Base-by-base conservation (phyloP, 2,329 filamentous ascomycete species). In the Pseudogymnoascus sp. region DNA sequence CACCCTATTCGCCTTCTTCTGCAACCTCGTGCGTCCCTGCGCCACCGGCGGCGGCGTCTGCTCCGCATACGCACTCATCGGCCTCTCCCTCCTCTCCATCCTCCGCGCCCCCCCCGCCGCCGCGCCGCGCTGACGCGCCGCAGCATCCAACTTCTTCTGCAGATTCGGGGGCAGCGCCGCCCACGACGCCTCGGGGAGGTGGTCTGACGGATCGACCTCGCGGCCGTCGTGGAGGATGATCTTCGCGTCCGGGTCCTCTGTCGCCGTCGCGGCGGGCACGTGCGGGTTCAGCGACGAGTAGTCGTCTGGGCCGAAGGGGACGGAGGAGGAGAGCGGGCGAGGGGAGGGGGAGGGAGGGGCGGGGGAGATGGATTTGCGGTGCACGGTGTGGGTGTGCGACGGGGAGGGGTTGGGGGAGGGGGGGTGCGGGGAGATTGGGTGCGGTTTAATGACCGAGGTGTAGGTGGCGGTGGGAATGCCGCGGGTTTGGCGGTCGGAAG, bases 131-230 rank as follows among this genome's bases (percentile, higher is more conserved):
- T 77, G 72, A 66, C 65, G 75, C 75, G 71, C 69, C 31, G 87
- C 90, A 0, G 89, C 88, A 11, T 56, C 50, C 2, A 29, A 14
- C 13, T 56, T 56, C 50, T 56, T 56, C 24, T 56, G 50, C 24
- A 56, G 16, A 19, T 56, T 56, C 24, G 50, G 50, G 13, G 50
- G 50, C 2, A 73, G 66, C 16, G 72, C 71, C 4, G 71, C 72
- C 64, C 72, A 73, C 61, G 72, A 72, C 2, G 70, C 71, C 72
- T 91, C 83, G 0, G 90, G 90, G 13, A 93, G 79, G 71, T 93
- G 89, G 73, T 93, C 90, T 0, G 88, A 91, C 0, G 90, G 90
- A 70, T 93, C 90, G 63, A 93, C 82, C 69, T 91, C 87, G 63
- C 87, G 82, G 6, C 90, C 90, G 71, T 91, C 88, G 66, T 89